These are phyloP conservation scores for Tetradesmus obliquus DNA, from an alignment of 139 green algal species.

Conservation along the genomic window DNA sequence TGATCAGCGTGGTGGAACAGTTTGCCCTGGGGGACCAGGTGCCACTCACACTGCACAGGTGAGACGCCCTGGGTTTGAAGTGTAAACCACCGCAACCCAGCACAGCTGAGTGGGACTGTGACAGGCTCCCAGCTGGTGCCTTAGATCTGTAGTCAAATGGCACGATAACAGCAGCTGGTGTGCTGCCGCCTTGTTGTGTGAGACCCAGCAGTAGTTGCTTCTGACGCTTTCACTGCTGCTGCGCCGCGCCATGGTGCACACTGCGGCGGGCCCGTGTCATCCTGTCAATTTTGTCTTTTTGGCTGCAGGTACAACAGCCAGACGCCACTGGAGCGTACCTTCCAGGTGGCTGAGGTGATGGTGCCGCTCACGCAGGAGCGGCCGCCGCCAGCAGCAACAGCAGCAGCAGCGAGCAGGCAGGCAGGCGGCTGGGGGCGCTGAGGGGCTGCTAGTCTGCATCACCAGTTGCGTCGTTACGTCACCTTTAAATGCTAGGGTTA, in stretches of 20 bases:
- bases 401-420: background rate
- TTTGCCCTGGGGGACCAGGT: constrained; percentile 45
- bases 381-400: background rate
- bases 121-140: too few species aligned
- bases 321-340: constrained; percentile 2
- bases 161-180: too few species aligned
- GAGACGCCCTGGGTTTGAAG: too few species aligned
- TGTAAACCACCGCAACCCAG: too few species aligned
- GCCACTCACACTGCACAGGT: constrained; percentile 27
- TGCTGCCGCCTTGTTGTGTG: too few species aligned
- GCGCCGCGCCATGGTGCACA: background rate
- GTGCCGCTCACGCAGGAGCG: background rate
- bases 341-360: constrained; percentile 30
- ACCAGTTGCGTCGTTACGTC: too few species aligned
- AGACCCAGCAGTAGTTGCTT: too few species aligned
- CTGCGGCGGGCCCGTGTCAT: background rate
- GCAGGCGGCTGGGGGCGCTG: background rate
- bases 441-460: background rate
- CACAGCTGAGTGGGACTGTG: too few species aligned
- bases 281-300: background rate
- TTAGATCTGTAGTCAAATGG: too few species aligned
- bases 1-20: constrained; percentile 73
- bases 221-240: background rate
- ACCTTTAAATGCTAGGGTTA: too few species aligned
- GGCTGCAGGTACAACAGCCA: constrained; percentile 23